Percentiles rank a stretch among this genome's conserved stretches.
Evolutionary conservation across 192 early-diverging fungal species (phyloP).

Genomic region (Coemansia sp.): DNA sequence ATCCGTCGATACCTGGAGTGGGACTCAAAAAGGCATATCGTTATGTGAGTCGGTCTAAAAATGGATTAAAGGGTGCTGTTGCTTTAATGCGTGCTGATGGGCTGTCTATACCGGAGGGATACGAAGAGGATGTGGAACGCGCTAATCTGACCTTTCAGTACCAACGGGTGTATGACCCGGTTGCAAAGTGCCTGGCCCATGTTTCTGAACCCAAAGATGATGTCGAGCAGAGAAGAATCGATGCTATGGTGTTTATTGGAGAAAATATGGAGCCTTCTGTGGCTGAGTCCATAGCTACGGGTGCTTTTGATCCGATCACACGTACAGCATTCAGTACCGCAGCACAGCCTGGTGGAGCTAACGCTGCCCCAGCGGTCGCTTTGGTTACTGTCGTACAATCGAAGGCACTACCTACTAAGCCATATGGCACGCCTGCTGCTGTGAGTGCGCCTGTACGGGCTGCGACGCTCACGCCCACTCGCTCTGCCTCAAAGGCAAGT

Average conservation of each 20-base stretch:
- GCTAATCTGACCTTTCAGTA: slow-evolving; percentile 88
- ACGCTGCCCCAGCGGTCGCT: background rate
- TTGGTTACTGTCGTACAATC: background rate
- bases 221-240: slow-evolving; percentile 22
- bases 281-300: slow-evolving; percentile 58
- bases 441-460: too few species aligned
- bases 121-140: slow-evolving; percentile 61
- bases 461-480: slow-evolving; percentile 14
- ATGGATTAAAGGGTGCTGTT: slow-evolving; percentile 61
- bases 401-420: background rate
- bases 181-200: slow-evolving; percentile 46
- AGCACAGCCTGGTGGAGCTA: background rate
- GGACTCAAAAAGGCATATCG: slow-evolving; percentile 79
- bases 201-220: slow-evolving; percentile 54
- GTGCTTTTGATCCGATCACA: slow-evolving; percentile 60
- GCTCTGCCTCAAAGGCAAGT: background rate
- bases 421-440: slow-evolving; percentile 5
- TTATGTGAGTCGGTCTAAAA: slow-evolving; percentile 44
- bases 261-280: slow-evolving; percentile 49
- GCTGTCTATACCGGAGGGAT: slow-evolving; percentile 57
- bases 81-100: slow-evolving; percentile 51
- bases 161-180: slow-evolving; percentile 85
- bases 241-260: slow-evolving; percentile 63
- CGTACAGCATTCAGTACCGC: slow-evolving; percentile 41
- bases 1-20: slow-evolving; percentile 76